Evolutionary conservation across 1,284 basidiomycete genomes (phyloP).

Genomic region (Ganoderma lucidum): DNA sequence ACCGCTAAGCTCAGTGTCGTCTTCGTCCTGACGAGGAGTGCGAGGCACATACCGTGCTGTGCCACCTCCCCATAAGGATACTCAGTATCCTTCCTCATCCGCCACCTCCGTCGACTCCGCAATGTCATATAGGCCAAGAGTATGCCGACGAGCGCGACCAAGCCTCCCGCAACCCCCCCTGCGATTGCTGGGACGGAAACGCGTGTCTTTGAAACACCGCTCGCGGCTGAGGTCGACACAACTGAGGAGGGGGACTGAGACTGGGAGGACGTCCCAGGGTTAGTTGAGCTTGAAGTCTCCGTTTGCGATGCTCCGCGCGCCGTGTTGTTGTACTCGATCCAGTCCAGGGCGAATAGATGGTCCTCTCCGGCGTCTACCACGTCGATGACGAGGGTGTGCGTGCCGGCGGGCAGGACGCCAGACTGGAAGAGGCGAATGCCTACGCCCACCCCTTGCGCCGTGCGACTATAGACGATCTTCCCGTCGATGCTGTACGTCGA

Average conservation of each 20-base stretch:
- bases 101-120: background rate
- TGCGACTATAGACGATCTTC: background rate
- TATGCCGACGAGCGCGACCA: background rate
- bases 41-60: background rate
- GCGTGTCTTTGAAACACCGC: background rate
- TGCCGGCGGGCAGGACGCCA: background rate
- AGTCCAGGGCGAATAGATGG: background rate
- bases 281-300: background rate
- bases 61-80: background rate
- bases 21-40: no score
- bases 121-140: background rate
- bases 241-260: background rate
- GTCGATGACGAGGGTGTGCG: slow-evolving; percentile 5
- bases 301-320: background rate
- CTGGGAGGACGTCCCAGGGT: background rate
- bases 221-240: background rate
- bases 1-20: no score
- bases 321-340: slow-evolving; percentile 13
- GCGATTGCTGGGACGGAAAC: background rate
- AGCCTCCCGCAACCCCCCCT: background rate
- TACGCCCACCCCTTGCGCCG: background rate
- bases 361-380: background rate
- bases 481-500: slow-evolving; percentile 2
- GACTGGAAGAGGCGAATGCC: background rate
- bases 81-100: background rate